These are phyloP conservation scores for Fusarium zealandicum DNA, from an alignment of 2,329 filamentous ascomycete genomes.

Conservation along the genomic window DNA sequence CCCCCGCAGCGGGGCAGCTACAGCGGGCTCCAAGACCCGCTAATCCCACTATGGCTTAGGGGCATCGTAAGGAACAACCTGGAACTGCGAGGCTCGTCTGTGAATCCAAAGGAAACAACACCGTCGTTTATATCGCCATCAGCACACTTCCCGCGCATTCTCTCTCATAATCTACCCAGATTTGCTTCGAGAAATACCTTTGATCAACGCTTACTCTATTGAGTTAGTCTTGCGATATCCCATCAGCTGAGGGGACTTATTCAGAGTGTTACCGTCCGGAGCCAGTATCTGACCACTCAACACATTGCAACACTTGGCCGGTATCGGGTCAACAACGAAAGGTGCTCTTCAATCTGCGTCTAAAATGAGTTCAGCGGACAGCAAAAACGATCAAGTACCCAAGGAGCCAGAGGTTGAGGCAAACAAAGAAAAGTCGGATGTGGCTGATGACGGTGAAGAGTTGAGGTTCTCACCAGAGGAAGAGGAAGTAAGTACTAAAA, in stretches of 20 bases:
- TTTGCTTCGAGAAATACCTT: no score
- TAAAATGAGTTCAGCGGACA: slow-evolving; percentile 12
- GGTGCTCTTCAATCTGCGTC: not conserved
- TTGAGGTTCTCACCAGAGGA: slow-evolving; percentile 61
- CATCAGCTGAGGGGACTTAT: no score
- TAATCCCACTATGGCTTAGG: slow-evolving; percentile 10
- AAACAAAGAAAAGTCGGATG: not conserved
- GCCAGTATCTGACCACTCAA: no score
- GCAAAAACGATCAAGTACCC: not conserved
- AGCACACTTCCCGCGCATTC: not conserved
- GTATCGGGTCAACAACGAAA: not conserved
- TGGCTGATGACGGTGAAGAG: slow-evolving; percentile 38
- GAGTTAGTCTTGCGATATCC: not conserved
- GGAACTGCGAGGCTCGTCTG: slow-evolving; percentile 10
- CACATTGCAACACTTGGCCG: not conserved
- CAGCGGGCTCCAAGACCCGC: not conserved
- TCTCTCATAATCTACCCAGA: no score
- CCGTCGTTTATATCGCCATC: not conserved
- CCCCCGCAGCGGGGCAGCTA: slow-evolving; percentile 23
- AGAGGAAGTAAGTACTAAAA: slow-evolving; percentile 57
- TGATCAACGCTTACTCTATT: not conserved
- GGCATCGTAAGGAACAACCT: slow-evolving; percentile 2
- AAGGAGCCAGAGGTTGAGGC: not conserved
- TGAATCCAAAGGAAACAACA: slow-evolving; percentile 3
- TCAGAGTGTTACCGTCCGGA: no score